Evolutionary conservation across 805 yeast species (phyloP).

Genomic region (Cyberlindnera maritima): DNA sequence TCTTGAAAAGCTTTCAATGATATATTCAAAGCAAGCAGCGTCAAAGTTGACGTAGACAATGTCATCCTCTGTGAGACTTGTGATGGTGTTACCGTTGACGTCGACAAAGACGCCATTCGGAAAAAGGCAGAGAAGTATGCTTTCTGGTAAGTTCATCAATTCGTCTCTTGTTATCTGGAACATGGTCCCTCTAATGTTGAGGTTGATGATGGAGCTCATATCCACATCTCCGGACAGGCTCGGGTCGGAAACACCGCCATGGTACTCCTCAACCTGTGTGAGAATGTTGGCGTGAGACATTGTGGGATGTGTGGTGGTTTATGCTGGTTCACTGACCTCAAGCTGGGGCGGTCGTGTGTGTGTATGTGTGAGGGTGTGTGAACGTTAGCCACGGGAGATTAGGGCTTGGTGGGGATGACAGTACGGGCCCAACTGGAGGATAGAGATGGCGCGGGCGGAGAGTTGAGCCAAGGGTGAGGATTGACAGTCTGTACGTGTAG

Average conservation of each 20-base stretch:
- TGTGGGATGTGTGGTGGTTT: not conserved
- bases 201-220: slow-evolving; percentile 63
- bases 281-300: slow-evolving; percentile 42
- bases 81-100: slow-evolving; percentile 69
- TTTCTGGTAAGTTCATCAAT: slow-evolving; percentile 88
- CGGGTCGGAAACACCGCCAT: slow-evolving; percentile 28
- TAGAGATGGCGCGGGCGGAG: no score
- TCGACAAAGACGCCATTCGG: slow-evolving; percentile 90
- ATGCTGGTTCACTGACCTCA: no score
- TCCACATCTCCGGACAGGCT: slow-evolving; percentile 26
- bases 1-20: slow-evolving; percentile 63
- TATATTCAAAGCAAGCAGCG: slow-evolving; percentile 83
- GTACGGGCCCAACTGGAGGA: no score
- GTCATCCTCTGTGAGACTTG: slow-evolving; percentile 77
- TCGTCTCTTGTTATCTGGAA: slow-evolving; percentile 85
- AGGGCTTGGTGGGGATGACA: no score
- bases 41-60: slow-evolving; percentile 82
- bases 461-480: no score
- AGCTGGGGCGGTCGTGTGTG: no score
- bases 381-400: no score
- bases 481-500: no score
- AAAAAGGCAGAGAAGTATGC: slow-evolving; percentile 78
- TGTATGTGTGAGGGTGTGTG: not conserved
- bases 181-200: slow-evolving; percentile 71
- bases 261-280: slow-evolving; percentile 67